Evolutionary conservation across 1,284 basidiomycete species (phyloP), one percentile per base, ranked within the genome.

Genomic region (Hypsizygus ulmarius): DNA sequence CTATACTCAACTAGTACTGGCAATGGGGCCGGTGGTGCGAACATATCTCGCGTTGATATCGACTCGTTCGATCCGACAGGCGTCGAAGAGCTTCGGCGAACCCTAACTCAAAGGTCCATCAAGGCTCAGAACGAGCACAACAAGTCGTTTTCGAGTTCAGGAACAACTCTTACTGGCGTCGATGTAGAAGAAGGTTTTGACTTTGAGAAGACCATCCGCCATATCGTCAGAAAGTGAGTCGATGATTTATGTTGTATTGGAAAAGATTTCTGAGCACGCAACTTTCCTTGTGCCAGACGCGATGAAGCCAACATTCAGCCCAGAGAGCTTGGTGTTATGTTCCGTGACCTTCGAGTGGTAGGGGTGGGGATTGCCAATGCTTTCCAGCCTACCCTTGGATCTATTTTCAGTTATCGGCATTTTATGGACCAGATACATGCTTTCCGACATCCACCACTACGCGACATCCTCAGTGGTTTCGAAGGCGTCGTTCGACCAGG

Each of bases 321-420:
- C 5, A 67, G 78, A 29, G 67, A 75, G 51, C 69, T 81, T 10
- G 79, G 79, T 14, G 74, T 80, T 9, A 61, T 67, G 3, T 79
- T 80, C 57, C 57, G 72, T 48, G 64, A 78, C 50, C 69, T 82
- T 11, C 64, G 66, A 6, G 78, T 81, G 15, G 63, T 70, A 5
- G 79, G 78, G 9, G 57, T 74, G 3, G 76, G 73, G 7, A 66
- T 75, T 0, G 59, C 66, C 2, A 57, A 68, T 1, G 70, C 73
- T 0, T 69, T 70, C 53, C 70, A 73, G 45, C 67, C 69, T 8
- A 78, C 75, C 0, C 47, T 78, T 2, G 66, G 66, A 10, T 75
- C 74, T 0, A 39, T 69, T 0, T 60, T 72, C 45, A 71, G 66
- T 42, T 69, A 68, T 5, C 27, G 62, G 3, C 55, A 56, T 16